Conservation (phyloP, 768 basidiomycete species). For the Lanmaoa pseudosensibilis region DNA sequence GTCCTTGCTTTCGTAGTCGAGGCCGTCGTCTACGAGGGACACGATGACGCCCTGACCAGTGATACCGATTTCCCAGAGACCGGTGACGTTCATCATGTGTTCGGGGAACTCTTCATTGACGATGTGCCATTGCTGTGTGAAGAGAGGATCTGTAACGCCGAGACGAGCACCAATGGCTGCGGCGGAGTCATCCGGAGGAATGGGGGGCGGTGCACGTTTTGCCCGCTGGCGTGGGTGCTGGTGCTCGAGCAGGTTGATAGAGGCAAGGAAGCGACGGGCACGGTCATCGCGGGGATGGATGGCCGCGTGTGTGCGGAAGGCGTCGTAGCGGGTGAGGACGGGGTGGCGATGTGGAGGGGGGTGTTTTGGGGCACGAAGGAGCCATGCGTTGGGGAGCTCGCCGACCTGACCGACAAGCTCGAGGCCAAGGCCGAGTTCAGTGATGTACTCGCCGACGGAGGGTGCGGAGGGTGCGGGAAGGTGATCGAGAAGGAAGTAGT, state of each 20-base stretch:
- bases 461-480: constrained; percentile 49
- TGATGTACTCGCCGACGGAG: constrained; percentile 59
- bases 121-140: constrained; percentile 90
- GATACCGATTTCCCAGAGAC: constrained; percentile 87
- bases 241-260: constrained; percentile 59
- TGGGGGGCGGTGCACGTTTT: constrained; percentile 73
- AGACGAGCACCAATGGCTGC: constrained; percentile 57
- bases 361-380: constrained; percentile 61
- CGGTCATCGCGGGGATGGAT: constrained; percentile 38
- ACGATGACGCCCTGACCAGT: constrained; percentile 85
- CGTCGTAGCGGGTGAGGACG: constrained; percentile 51
- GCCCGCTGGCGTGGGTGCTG: constrained; percentile 66
- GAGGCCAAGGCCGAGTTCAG: constrained; percentile 68
- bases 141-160: constrained; percentile 78
- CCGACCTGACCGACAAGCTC: constrained; percentile 89
- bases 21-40: constrained; percentile 91
- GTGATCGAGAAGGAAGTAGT: constrained; percentile 84
- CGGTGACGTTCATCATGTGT: constrained; percentile 90
- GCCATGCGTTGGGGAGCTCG: constrained; percentile 78
- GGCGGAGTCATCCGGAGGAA: constrained; percentile 39
- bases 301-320: constrained; percentile 37
- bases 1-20: constrained; percentile 88
- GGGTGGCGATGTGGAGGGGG: constrained; percentile 13
- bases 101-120: constrained; percentile 82
- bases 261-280: constrained; percentile 48